A percentile compares a stretch with the other conserved stretches of the same genome.
Evolutionary conservation across 805 yeast species (phyloP).

Genomic region (Yueomyces sp.): DNA sequence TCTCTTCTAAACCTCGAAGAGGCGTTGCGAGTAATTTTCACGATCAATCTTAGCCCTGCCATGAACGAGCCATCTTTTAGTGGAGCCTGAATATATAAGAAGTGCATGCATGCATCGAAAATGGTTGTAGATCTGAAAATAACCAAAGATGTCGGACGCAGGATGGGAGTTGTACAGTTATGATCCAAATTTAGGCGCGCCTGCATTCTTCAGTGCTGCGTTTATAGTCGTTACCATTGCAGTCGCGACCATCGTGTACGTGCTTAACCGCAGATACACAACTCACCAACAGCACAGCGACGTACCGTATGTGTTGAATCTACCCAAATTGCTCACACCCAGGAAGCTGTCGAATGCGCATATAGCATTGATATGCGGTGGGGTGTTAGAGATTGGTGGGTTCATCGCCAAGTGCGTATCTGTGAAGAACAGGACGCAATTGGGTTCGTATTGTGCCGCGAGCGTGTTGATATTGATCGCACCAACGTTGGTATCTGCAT

Average conservation of each 20-base stretch:
- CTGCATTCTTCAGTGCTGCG: background rate
- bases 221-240: background rate
- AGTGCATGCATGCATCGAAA: too few species aligned
- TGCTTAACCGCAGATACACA: background rate
- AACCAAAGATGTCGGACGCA: too few species aligned
- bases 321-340: background rate
- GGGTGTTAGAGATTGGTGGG: slow-evolving; percentile 15
- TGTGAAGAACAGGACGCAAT: slow-evolving; percentile 1
- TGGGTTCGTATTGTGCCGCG: slow-evolving; percentile 16
- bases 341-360: slow-evolving; percentile 4
- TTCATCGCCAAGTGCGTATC: slow-evolving; percentile 15
- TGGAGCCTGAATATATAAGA: too few species aligned
- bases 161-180: background rate
- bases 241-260: background rate
- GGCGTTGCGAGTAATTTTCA: too few species aligned
- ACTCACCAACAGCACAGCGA: background rate
- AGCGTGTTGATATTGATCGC: slow-evolving; percentile 18
- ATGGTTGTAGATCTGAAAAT: too few species aligned
- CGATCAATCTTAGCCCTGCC: too few species aligned
- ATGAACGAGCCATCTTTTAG: too few species aligned
- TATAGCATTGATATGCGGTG: slow-evolving; percentile 18
- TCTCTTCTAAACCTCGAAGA: too few species aligned
- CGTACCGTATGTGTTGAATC: background rate
- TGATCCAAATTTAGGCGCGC: background rate
- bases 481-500: slow-evolving; percentile 22